Evolutionary conservation across 768 basidiomycete genomes (phyloP).

Genomic region (Tulasnella sp.): DNA sequence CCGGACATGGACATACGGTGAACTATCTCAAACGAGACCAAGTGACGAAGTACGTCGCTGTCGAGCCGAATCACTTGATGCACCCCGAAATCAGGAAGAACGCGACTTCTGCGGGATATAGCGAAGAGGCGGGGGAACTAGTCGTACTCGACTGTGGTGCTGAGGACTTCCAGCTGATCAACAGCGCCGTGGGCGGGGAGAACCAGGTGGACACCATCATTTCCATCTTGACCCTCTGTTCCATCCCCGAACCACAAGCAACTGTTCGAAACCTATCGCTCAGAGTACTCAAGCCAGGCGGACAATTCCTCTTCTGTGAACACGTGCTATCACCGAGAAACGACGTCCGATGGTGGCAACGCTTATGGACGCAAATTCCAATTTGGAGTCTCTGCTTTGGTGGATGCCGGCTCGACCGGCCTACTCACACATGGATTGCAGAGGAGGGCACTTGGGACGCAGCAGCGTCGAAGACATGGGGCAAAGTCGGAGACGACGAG

Average conservation of each 20-base stretch:
- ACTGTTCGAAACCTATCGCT: slow-evolving; percentile 37
- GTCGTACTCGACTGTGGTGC: slow-evolving; percentile 52
- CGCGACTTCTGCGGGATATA: slow-evolving; percentile 42
- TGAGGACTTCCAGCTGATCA: slow-evolving; percentile 40
- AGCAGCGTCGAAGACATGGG: slow-evolving; percentile 38
- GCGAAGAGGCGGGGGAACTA: slow-evolving; percentile 40
- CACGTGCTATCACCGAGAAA: slow-evolving; percentile 45
- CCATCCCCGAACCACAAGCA: slow-evolving; percentile 42
- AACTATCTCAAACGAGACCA: slow-evolving; percentile 43
- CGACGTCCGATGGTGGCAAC: slow-evolving; percentile 60
- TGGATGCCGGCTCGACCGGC: slow-evolving; percentile 46
- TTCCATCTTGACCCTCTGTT: slow-evolving; percentile 54
- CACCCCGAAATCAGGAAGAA: slow-evolving; percentile 40
- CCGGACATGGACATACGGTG: slow-evolving; percentile 52
- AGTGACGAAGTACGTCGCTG: slow-evolving; percentile 54
- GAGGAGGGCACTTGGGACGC: slow-evolving; percentile 32
- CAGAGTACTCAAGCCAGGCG: slow-evolving; percentile 49
- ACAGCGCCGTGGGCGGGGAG: slow-evolving; percentile 27
- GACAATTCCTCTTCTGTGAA: slow-evolving; percentile 54
- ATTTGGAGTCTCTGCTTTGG: slow-evolving; percentile 45
- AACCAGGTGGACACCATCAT: slow-evolving; percentile 46
- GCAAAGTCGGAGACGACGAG: slow-evolving; percentile 39
- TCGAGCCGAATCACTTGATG: slow-evolving; percentile 61
- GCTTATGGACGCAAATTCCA: slow-evolving; percentile 60
- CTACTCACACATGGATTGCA: slow-evolving; percentile 19